phyloP scores from a whole-genome alignment of 331 rosid genomes.

The Quercus phellos region DNA sequence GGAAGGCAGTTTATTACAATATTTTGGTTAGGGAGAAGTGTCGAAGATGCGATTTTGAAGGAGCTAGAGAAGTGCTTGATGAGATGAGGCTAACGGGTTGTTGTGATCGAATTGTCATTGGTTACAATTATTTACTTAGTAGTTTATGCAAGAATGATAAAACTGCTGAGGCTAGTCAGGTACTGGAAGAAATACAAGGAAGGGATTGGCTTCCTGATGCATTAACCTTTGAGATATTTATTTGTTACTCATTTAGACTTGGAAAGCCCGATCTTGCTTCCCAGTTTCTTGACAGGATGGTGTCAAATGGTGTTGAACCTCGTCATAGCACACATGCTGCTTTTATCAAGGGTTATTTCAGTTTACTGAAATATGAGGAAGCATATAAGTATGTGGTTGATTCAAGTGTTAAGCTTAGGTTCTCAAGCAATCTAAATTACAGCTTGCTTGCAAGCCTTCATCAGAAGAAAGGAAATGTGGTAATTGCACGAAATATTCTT shows the following conservation, averaged over 20 bases:
- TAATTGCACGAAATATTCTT: conserved; percentile 42
- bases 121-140: conserved; percentile 48
- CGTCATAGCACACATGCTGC: conserved; percentile 50
- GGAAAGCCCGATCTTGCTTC: conserved; percentile 36
- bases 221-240: conserved; percentile 45
- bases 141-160: conserved; percentile 42
- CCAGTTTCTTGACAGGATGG: conserved; percentile 51
- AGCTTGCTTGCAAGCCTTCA: conserved; percentile 67
- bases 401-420: conserved; percentile 27
- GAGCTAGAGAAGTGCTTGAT: conserved; percentile 38
- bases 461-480: conserved; percentile 43
- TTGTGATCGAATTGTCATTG: conserved; percentile 25
- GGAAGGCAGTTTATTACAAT: conserved; percentile 36
- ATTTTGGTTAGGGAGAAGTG: conserved; percentile 49
- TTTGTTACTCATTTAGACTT: conserved; percentile 35
- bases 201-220: conserved; percentile 35
- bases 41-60: conserved; percentile 38
- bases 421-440: conserved; percentile 44
- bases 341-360: conserved; percentile 56
- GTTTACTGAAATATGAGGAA: conserved; percentile 39
- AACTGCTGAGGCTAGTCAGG: conserved; percentile 31
- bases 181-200: conserved; percentile 39
- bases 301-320: conserved; percentile 50
- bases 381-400: conserved; percentile 52
- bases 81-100: conserved; percentile 53